Evolutionary conservation across 129 eudicot genomes (phyloP).

Genomic region (Ambrosia artemisiifolia): DNA sequence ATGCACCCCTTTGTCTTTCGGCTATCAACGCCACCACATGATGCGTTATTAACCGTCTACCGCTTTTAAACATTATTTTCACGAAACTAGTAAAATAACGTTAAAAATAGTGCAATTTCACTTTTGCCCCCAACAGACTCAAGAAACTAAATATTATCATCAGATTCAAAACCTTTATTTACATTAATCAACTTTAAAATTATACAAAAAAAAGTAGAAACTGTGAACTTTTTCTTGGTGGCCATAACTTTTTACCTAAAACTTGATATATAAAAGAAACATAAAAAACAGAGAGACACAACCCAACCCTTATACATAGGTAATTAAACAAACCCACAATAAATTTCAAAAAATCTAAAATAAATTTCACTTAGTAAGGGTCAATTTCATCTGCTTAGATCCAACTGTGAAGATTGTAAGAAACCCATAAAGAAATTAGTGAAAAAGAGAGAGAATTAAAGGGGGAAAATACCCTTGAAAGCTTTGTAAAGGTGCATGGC

Average conservation of each 20-base stretch:
- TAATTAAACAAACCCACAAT: slow-evolving; percentile 14
- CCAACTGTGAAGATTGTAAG: too few species aligned
- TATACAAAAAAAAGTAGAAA: neutral
- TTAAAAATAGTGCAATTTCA: too few species aligned
- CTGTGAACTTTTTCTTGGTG: neutral
- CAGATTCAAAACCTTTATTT: neutral
- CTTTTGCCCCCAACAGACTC: too few species aligned
- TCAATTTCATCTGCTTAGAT: slow-evolving; percentile 1
- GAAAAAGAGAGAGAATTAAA: neutral
- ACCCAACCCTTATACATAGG: too few species aligned
- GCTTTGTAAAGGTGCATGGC: slow-evolving; percentile 63
- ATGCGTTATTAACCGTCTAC: too few species aligned
- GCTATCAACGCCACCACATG: too few species aligned
- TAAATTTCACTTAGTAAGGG: neutral
- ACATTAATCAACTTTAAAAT: neutral
- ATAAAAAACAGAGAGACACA: neutral
- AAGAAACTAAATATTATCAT: neutral
- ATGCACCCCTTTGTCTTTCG: too few species aligned
- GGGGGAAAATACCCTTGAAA: slow-evolving; percentile 58
- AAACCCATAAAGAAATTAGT: too few species aligned
- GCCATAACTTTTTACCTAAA: slow-evolving; percentile 8
- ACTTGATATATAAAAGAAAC: neutral
- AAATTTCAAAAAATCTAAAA: slow-evolving; percentile 2
- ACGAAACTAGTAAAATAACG: too few species aligned
- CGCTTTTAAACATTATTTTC: too few species aligned